Percentiles rank a stretch among this genome's conserved stretches.
These are phyloP conservation scores for Candida multigemmis DNA, from an alignment of 805 yeast genomes.

Conservation along the genomic window DNA sequence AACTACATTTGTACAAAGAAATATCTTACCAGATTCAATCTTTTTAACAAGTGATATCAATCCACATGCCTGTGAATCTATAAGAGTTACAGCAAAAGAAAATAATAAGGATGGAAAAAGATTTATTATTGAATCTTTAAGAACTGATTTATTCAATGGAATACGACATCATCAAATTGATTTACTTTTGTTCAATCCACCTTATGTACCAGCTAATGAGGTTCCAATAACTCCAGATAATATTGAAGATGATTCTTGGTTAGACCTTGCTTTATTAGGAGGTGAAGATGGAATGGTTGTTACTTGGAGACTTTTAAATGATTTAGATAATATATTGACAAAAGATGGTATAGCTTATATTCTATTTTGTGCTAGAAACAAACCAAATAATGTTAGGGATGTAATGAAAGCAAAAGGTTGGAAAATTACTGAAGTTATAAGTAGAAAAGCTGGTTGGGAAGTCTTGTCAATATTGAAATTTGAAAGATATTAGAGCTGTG, in stretches of 20 bases:
- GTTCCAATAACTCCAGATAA: constrained; percentile 54
- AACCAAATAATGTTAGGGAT: constrained; percentile 53
- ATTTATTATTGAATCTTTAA: constrained; percentile 21
- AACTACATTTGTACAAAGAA: constrained; percentile 60
- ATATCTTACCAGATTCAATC: constrained; percentile 43
- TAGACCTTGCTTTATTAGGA: constrained; percentile 85
- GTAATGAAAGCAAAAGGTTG: constrained; percentile 44
- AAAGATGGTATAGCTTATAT: constrained; percentile 71
- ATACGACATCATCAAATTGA: constrained; percentile 47
- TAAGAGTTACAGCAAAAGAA: constrained; percentile 10
- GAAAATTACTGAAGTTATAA: constrained; percentile 42
- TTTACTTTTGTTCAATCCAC: constrained; percentile 83
- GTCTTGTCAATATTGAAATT: constrained; percentile 71
- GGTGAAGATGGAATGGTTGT: constrained; percentile 88
- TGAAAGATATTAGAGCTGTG: no score
- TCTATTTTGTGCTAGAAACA: constrained; percentile 84
- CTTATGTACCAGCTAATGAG: constrained; percentile 83
- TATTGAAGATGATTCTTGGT: constrained; percentile 52
- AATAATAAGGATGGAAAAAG: constrained; percentile 8
- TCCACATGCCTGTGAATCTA: constrained; percentile 60
- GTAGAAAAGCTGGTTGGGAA: constrained; percentile 94
- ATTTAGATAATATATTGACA: constrained; percentile 45
- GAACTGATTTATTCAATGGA: constrained; percentile 48
- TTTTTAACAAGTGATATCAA: constrained; percentile 73
- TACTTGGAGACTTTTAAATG: constrained; percentile 54